phyloP scores from a whole-genome alignment of 495 filamentous ascomycete species.

The Aspergillus hancockii region DNA sequence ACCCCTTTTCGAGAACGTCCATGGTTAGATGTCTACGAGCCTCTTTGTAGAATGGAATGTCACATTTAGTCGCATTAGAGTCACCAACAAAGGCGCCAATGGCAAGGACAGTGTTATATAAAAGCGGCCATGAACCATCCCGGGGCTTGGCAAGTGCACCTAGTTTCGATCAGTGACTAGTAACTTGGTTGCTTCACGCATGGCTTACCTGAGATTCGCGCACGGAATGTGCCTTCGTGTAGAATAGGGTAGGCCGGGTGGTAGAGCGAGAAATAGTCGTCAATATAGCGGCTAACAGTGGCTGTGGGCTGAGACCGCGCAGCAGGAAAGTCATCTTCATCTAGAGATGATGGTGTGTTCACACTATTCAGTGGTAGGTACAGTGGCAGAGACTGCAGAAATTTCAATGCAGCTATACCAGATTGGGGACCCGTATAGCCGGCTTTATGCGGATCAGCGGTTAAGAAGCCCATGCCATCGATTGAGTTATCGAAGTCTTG shows the following conservation, averaged over 20 bases:
- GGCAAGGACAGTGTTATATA: slow-evolving; percentile 24
- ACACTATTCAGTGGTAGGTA: slow-evolving; percentile 21
- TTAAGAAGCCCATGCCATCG: slow-evolving; percentile 25
- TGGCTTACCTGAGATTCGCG: slow-evolving; percentile 20
- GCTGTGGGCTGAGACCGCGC: slow-evolving; percentile 2
- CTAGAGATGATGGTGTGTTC: slow-evolving; percentile 18
- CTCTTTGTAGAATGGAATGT: slow-evolving; percentile 20
- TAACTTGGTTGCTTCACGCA: background rate
- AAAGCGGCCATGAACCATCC: slow-evolving; percentile 22
- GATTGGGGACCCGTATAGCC: slow-evolving; percentile 26
- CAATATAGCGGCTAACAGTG: slow-evolving; percentile 13
- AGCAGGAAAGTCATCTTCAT: slow-evolving; percentile 15
- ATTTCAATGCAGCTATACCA: slow-evolving; percentile 24
- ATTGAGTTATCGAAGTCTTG: slow-evolving; percentile 24
- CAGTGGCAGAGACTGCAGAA: slow-evolving; percentile 21
- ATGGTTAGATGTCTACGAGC: slow-evolving; percentile 21
- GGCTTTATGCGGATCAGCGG: slow-evolving; percentile 20
- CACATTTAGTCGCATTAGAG: slow-evolving; percentile 19
- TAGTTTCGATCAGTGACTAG: background rate
- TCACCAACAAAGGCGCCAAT: slow-evolving; percentile 24
- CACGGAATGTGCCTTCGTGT: slow-evolving; percentile 24
- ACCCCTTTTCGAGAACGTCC: slow-evolving; percentile 26
- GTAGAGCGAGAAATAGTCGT: slow-evolving; percentile 22
- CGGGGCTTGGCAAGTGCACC: slow-evolving; percentile 22
- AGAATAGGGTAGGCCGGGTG: slow-evolving; percentile 24